Evolutionary conservation across 2,329 filamentous ascomycete species (phyloP), one percentile per base, ranked within the genome.

Genomic region (Apiospora marii): DNA sequence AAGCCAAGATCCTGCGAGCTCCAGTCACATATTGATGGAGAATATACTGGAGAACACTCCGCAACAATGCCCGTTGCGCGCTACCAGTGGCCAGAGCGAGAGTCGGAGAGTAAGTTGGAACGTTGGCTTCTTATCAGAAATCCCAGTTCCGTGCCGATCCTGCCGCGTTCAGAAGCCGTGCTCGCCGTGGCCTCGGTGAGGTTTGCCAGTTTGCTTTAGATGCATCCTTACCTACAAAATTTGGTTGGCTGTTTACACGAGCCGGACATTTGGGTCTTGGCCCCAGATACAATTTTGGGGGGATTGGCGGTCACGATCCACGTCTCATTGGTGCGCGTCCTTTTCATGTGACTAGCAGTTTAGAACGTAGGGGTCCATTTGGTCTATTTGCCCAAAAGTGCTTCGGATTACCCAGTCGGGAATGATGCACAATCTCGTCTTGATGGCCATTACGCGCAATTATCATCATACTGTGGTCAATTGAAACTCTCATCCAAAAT

Each of bases 71-170:
- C 34, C 19, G 37, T 41, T 8, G 34, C 19, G 34, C 34, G 58
- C 34, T 64, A 30, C 14, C 1, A 41, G 19, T 64, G 58, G 58
- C 19, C 34, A 61, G 13, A 58, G 30, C 16, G 53, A 58, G 16
- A 61, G 30, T 61, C 37, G 37, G 37, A 41, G 37, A 41, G 37
- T 41, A 41, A 61, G 58, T 64, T 64, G 58, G 58, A 41, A 41
- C 34, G 10, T 64, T 64, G 58, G 19, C 34, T 22, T 41, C 22
- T 41, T 34, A 58, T 34, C 16, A 64, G 58, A n/a, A 22, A 41
- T 64, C 19, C 58, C 10, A 64, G 7, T 64, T n/a, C 22, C 22
- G 58, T 64, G 58, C 58, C 58, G 58, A 64, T 64, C 58, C 34
- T 64, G 58, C 58, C 58, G 58, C n/a, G 19, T n/a, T 34, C 58